A percentile compares a stretch with the other conserved stretches of the same genome.
These are phyloP conservation scores for Dictyostelium intermedium DNA, from an alignment of 78 protist genomes.

Conservation along the genomic window DNA sequence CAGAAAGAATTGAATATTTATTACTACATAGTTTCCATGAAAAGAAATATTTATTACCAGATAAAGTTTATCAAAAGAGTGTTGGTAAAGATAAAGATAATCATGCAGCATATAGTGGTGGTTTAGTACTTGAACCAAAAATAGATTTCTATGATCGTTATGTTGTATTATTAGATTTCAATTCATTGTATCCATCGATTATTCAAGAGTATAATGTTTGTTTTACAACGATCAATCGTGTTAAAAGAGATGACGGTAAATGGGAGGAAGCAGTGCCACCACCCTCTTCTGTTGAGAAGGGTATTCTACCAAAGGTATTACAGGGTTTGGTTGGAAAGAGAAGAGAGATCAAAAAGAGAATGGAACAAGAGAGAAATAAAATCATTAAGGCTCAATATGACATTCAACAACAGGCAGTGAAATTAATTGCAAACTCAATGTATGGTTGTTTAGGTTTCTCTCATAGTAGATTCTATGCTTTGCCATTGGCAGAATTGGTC, in stretches of 20 bases:
- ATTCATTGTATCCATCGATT: conserved; percentile 99
- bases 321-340: conserved; percentile 58
- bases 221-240: conserved; percentile 95
- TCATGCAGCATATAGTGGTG: conserved; percentile 87
- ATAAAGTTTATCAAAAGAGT: conserved; percentile 56
- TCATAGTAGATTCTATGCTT: conserved; percentile 96
- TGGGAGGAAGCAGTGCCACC: conserved; percentile 76
- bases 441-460: conserved; percentile 99
- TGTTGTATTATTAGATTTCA: conserved; percentile 99
- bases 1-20: conserved; percentile 98
- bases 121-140: conserved; percentile 97
- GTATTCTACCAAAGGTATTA: conserved; percentile 93
- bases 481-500: conserved; percentile 96
- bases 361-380: conserved; percentile 54
- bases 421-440: conserved; percentile 95
- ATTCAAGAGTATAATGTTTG: conserved; percentile 98
- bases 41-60: conserved; percentile 91
- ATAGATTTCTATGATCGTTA: conserved; percentile 94
- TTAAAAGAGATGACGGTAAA: conserved; percentile 15
- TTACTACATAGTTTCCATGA: conserved; percentile 95
- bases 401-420: conserved; percentile 85
- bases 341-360: conserved; percentile 77
- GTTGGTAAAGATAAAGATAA: background rate
- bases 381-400: conserved; percentile 64
- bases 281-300: conserved; percentile 14